phyloP scores from a whole-genome alignment of 805 yeast genomes.

The Isabelozyma gotoi region DNA sequence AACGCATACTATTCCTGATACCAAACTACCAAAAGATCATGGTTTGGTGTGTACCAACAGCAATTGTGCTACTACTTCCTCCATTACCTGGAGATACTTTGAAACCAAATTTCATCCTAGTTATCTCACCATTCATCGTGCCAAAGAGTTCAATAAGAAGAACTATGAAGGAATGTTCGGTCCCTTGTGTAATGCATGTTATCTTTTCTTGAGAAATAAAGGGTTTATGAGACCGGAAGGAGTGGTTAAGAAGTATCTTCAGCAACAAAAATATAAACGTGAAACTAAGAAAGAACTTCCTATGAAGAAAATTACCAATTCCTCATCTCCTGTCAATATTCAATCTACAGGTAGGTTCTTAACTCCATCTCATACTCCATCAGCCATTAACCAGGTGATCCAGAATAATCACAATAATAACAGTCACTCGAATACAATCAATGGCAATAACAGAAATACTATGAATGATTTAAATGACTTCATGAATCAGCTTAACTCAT shows the following conservation, averaged over 20 bases:
- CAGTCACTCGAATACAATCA: conserved; percentile 1
- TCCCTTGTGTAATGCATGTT: conserved; percentile 47
- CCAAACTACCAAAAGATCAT: conserved; percentile 38
- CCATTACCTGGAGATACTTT: conserved; percentile 45
- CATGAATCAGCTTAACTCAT: conserved; percentile 36
- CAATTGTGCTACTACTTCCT: conserved; percentile 37
- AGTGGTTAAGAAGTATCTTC: conserved; percentile 44
- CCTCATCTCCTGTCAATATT: conserved; percentile 25
- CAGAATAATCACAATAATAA: conserved; percentile 17
- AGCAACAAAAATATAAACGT: conserved; percentile 42
- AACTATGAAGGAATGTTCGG: conserved; percentile 48
- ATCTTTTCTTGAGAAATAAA: conserved; percentile 39
- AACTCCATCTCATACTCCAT: conserved; percentile 41
- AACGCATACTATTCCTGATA: conserved; percentile 39
- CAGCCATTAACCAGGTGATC: conserved; percentile 37
- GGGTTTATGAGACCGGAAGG: conserved; percentile 48
- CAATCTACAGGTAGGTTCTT: conserved; percentile 25
- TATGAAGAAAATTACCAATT: conserved; percentile 12
- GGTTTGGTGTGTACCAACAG: conserved; percentile 40
- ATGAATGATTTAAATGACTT: conserved; percentile 40
- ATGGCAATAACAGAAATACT: conserved; percentile 4
- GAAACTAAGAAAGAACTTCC: conserved; percentile 26
- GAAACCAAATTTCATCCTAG: conserved; percentile 39
- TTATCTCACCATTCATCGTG: conserved; percentile 36
- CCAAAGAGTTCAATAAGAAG: conserved; percentile 37